Conservation (phyloP, 257 asterid species). For the Penstemon newberryi region DNA sequence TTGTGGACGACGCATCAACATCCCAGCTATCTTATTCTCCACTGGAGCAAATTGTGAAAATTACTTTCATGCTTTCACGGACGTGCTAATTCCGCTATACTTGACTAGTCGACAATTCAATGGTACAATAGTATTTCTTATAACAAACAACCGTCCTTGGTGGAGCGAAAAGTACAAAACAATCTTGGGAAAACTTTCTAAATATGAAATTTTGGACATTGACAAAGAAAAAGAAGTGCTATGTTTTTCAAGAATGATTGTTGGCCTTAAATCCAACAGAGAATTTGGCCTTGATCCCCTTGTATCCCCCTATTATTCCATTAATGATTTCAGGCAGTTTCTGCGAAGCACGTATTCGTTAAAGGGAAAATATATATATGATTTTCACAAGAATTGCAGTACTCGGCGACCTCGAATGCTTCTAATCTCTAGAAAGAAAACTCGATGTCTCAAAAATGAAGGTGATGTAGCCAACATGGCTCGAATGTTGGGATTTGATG, state of each 20-base stretch:
- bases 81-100: conserved; percentile 56
- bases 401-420: conserved; percentile 43
- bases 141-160: conserved; percentile 26
- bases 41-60: conserved; percentile 49
- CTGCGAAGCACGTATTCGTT: conserved; percentile 41
- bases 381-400: not conserved
- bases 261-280: conserved; percentile 47
- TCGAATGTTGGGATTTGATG: conserved; percentile 44
- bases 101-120: conserved; percentile 43
- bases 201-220: conserved; percentile 38
- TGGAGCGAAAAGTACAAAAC: conserved; percentile 40
- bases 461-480: conserved; percentile 35
- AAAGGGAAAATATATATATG: conserved; percentile 10
- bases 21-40: conserved; percentile 64
- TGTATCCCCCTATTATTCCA: conserved; percentile 23
- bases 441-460: conserved; percentile 39
- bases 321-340: conserved; percentile 41
- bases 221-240: conserved; percentile 36
- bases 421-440: conserved; percentile 40
- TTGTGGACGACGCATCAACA: conserved; percentile 34
- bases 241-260: conserved; percentile 45
- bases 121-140: conserved; percentile 39
- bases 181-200: conserved; percentile 40
- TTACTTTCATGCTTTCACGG: conserved; percentile 59
- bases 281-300: conserved; percentile 42